Percentiles rank a stretch among this genome's conserved stretches.
These are phyloP conservation scores for Hericium rajendrae DNA, from an alignment of 768 basidiomycete species.

Conservation along the genomic window DNA sequence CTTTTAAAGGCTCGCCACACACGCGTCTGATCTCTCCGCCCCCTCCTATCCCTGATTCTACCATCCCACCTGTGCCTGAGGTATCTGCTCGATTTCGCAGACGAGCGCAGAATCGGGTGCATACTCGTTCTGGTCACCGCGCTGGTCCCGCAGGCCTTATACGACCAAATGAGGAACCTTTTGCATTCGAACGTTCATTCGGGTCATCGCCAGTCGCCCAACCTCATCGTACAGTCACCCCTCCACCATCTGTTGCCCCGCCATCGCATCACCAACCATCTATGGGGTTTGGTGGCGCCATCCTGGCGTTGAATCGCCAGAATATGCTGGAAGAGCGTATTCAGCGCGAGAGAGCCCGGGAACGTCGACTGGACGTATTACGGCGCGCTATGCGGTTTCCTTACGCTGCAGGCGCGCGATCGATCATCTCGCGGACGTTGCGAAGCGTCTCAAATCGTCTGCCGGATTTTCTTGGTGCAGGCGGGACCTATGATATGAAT, in stretches of 20 bases:
- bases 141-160: conserved; percentile 30
- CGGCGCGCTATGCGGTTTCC: conserved; percentile 4
- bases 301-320: conserved; percentile 35
- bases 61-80: conserved; percentile 52
- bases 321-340: conserved; percentile 5
- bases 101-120: neutral
- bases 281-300: conserved; percentile 59
- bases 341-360: conserved; percentile 4
- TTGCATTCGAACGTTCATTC: conserved; percentile 38
- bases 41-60: conserved; percentile 4
- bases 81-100: conserved; percentile 28
- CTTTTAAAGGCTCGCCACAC: neutral
- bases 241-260: conserved; percentile 28
- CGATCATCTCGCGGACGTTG: conserved; percentile 8
- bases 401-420: conserved; percentile 7
- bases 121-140: neutral
- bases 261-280: conserved; percentile 48
- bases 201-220: conserved; percentile 15
- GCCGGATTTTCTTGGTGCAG: conserved; percentile 11
- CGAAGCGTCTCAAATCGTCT: conserved; percentile 4
- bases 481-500: conserved; percentile 1
- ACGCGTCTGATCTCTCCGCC: conserved; percentile 13
- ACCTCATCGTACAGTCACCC: conserved; percentile 12
- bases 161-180: conserved; percentile 39
- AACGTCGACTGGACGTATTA: conserved; percentile 7